These are phyloP conservation scores for Geum urbanum DNA, from an alignment of 306 rosid genomes.

Conservation along the genomic window DNA sequence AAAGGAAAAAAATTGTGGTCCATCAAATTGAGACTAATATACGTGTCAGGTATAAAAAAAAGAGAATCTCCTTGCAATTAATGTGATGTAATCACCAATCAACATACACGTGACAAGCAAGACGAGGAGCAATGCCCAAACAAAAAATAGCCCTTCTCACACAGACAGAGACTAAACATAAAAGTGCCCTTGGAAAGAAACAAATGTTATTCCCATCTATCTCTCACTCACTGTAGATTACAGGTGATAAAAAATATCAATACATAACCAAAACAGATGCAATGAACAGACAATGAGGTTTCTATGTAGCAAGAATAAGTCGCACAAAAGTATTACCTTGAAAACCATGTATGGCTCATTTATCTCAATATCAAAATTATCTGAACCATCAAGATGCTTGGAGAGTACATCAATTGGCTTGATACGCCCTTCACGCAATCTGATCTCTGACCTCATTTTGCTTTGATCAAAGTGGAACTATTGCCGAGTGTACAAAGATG, in stretches of 20 bases:
- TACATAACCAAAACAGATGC: neutral
- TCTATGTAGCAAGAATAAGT: neutral
- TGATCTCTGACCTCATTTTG: constrained; percentile 92
- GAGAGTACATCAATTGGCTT: constrained; percentile 87
- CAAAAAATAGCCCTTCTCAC: neutral
- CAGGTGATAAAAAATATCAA: neutral
- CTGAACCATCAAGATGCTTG: constrained; percentile 80
- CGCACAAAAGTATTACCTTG: constrained; percentile 49
- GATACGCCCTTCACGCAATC: constrained; percentile 95
- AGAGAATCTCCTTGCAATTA: neutral
- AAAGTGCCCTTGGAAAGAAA: neutral
- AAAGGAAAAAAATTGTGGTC: no score
- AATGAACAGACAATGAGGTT: neutral
- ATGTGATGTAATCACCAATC: neutral
- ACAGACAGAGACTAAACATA: neutral
- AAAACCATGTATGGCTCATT: constrained; percentile 92
- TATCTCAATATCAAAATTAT: constrained; percentile 81
- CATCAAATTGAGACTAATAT: neutral
- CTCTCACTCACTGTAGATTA: neutral
- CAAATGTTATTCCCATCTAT: neutral
- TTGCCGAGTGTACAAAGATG: constrained; percentile 15
- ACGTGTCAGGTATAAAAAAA: neutral
- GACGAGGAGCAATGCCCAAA: neutral
- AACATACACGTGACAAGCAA: neutral
- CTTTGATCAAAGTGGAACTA: constrained; percentile 99